These are phyloP conservation scores for Thielaviopsis euricoi DNA, from an alignment of 2,329 filamentous ascomycete genomes.

Conservation along the genomic window DNA sequence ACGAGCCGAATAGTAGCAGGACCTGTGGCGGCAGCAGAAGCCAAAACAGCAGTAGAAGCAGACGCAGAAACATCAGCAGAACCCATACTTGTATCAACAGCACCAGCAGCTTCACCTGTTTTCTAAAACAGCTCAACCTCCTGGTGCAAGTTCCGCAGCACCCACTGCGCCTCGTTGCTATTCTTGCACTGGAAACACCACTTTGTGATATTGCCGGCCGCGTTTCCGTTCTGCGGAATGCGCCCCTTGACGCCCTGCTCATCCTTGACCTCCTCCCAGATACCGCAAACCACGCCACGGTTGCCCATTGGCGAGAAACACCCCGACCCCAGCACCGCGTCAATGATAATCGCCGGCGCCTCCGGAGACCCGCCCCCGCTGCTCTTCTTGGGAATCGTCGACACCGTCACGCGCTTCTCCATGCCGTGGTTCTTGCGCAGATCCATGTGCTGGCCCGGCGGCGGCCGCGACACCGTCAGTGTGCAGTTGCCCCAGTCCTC, in stretches of 20 bases:
- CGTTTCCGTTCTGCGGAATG: slow-evolving; percentile 33
- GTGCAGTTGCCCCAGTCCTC: slow-evolving; percentile 75
- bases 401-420: slow-evolving; percentile 75
- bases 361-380: slow-evolving; percentile 21
- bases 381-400: slow-evolving; percentile 46
- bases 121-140: slow-evolving; percentile 24
- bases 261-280: slow-evolving; percentile 64
- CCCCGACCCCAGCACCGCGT: slow-evolving; percentile 69
- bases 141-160: slow-evolving; percentile 38
- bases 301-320: slow-evolving; percentile 73
- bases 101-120: background rate
- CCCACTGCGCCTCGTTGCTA: slow-evolving; percentile 36
- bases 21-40: too few species aligned
- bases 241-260: slow-evolving; percentile 38
- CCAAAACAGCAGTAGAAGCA: too few species aligned
- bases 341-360: slow-evolving; percentile 49
- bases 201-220: slow-evolving; percentile 40
- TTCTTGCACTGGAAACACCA: slow-evolving; percentile 47
- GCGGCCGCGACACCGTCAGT: slow-evolving; percentile 68
- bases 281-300: slow-evolving; percentile 73
- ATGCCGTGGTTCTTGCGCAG: slow-evolving; percentile 45
- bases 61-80: too few species aligned
- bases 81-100: background rate
- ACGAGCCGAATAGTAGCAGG: too few species aligned
- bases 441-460: slow-evolving; percentile 40